These are phyloP conservation scores for Sugiyamaella japonica DNA, from an alignment of 1,139 yeast species.

Conservation along the genomic window DNA sequence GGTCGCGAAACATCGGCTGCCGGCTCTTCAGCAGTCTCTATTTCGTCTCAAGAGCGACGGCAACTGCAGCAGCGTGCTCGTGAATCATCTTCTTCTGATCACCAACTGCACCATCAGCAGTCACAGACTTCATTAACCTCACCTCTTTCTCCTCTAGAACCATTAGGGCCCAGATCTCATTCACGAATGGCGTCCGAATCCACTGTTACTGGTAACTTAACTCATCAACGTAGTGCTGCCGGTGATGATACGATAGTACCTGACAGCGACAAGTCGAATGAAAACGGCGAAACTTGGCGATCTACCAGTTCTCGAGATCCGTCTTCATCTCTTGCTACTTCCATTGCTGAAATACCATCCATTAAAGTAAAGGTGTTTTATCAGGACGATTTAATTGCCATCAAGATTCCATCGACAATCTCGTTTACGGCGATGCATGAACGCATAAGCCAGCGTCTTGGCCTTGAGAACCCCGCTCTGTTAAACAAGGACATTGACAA, in stretches of 20 bases:
- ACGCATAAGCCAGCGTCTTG: conserved; percentile 65
- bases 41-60: conserved; percentile 26
- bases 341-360: conserved; percentile 24
- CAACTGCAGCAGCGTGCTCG: conserved; percentile 44
- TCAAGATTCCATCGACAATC: conserved; percentile 65
- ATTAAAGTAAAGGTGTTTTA: conserved; percentile 82
- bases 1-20: background rate
- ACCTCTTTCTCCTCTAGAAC: background rate
- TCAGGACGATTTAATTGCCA: conserved; percentile 87
- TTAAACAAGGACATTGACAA: conserved; percentile 33
- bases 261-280: background rate
- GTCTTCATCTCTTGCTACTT: background rate
- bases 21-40: conserved; percentile 4
- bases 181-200: conserved; percentile 26
- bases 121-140: conserved; percentile 2
- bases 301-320: background rate
- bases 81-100: background rate
- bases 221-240: conserved; percentile 8
- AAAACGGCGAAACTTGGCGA: background rate
- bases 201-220: conserved; percentile 22
- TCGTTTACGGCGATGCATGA: conserved; percentile 60
- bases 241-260: conserved; percentile 18
- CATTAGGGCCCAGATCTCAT: conserved; percentile 15
- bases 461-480: conserved; percentile 35
- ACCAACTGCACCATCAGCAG: conserved; percentile 17